Evolutionary conservation across 805 yeast genomes (phyloP).

Genomic region (Candida coleopterorum): DNA sequence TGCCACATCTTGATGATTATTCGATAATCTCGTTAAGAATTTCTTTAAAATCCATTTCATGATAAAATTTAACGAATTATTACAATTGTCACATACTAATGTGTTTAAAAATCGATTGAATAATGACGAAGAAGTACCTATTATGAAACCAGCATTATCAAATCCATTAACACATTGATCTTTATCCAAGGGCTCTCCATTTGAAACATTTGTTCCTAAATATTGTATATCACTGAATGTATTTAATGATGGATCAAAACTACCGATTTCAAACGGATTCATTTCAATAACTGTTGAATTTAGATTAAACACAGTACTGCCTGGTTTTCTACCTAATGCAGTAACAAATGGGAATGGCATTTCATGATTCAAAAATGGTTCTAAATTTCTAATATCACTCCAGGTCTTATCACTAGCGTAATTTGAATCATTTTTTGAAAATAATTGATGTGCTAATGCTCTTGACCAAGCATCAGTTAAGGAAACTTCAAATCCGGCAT

Average conservation of each 20-base stretch:
- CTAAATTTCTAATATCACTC: slow-evolving; percentile 22
- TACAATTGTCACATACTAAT: slow-evolving; percentile 29
- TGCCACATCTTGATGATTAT: slow-evolving; percentile 41
- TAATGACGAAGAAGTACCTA: slow-evolving; percentile 80
- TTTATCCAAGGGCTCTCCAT: slow-evolving; percentile 55
- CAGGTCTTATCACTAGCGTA: slow-evolving; percentile 22
- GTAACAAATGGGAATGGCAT: slow-evolving; percentile 37
- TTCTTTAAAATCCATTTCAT: slow-evolving; percentile 18
- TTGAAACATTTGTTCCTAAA: slow-evolving; percentile 59
- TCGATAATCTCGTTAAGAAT: slow-evolving; percentile 23
- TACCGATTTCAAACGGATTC: slow-evolving; percentile 35
- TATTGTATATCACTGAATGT: slow-evolving; percentile 54
- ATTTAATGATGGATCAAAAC: slow-evolving; percentile 35
- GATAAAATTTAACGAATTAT: slow-evolving; percentile 15
- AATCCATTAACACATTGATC: slow-evolving; percentile 58
- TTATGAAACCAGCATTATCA: slow-evolving; percentile 76
- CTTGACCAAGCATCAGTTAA: slow-evolving; percentile 37
- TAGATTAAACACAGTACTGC: slow-evolving; percentile 44
- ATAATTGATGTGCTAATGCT: slow-evolving; percentile 32
- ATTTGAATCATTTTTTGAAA: slow-evolving; percentile 27
- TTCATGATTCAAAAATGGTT: slow-evolving; percentile 36
- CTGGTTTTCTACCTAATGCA: slow-evolving; percentile 60
- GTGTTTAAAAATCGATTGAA: slow-evolving; percentile 60
- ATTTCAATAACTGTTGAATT: slow-evolving; percentile 59
- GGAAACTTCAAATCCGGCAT: slow-evolving; percentile 27